Evolutionary conservation across 768 basidiomycete species (phyloP).

Genomic region (Tricholoma furcatifolium): DNA sequence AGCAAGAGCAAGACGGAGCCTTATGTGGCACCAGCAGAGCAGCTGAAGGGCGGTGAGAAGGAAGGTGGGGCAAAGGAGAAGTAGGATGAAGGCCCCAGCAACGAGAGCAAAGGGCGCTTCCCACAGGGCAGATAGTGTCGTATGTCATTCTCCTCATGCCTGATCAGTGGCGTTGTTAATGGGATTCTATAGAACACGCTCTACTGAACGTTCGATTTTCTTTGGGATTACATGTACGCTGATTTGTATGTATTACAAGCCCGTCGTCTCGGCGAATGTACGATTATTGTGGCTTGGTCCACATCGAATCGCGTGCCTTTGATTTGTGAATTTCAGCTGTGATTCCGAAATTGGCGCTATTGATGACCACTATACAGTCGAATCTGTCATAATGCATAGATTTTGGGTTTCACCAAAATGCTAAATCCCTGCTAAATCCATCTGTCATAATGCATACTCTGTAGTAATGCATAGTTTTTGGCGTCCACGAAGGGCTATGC

Average conservation of each 20-base stretch:
- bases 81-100: conserved; percentile 34
- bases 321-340: background rate
- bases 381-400: no score
- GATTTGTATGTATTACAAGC: background rate
- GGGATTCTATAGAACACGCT: background rate
- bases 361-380: no score
- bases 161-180: background rate
- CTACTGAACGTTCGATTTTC: background rate
- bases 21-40: conserved; percentile 28
- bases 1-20: conserved; percentile 30
- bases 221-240: background rate
- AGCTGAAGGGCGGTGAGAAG: conserved; percentile 27
- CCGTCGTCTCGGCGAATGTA: background rate
- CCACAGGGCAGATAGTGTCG: conserved; percentile 21
- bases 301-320: no score
- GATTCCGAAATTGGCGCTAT: no score
- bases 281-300: background rate
- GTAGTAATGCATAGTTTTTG: no score
- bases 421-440: no score
- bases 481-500: no score
- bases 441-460: no score
- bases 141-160: background rate
- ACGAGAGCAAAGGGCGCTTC: conserved; percentile 34
- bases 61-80: conserved; percentile 27
- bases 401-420: no score